These are phyloP conservation scores for Geosmithia morbida DNA, from an alignment of 2,329 filamentous ascomycete genomes.

Conservation along the genomic window DNA sequence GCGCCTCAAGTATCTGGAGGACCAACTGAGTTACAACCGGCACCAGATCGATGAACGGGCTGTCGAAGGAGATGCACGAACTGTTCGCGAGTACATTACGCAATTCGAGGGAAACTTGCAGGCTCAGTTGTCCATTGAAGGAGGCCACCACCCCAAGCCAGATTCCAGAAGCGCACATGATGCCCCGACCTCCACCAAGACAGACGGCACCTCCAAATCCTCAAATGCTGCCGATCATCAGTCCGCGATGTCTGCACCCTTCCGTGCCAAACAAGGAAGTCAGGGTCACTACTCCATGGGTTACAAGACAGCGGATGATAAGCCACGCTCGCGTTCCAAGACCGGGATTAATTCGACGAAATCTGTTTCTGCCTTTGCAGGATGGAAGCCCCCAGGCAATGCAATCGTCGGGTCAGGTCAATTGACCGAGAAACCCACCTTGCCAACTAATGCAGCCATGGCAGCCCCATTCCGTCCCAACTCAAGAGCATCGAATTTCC, in stretches of 20 bases:
- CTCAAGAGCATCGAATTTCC: not conserved
- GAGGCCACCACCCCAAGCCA: slow-evolving; percentile 22
- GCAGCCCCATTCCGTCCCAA: slow-evolving; percentile 32
- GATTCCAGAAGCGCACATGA: slow-evolving; percentile 7
- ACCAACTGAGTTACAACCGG: slow-evolving; percentile 45
- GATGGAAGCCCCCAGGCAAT: slow-evolving; percentile 7
- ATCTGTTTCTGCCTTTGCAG: slow-evolving; percentile 8
- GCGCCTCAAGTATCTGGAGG: slow-evolving; percentile 41
- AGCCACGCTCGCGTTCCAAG: slow-evolving; percentile 6
- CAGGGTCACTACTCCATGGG: not conserved
- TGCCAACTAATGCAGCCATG: slow-evolving; percentile 30
- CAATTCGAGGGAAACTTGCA: slow-evolving; percentile 33
- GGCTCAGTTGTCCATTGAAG: slow-evolving; percentile 30
- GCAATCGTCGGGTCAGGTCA: slow-evolving; percentile 9
- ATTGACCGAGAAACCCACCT: slow-evolving; percentile 17
- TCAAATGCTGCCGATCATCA: not conserved
- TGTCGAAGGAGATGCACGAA: slow-evolving; percentile 26
- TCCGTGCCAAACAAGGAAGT: not conserved
- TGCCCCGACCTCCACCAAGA: not conserved
- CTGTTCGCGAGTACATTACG: slow-evolving; percentile 28
- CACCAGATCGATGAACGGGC: slow-evolving; percentile 45
- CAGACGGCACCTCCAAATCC: not conserved
- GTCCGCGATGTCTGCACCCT: not conserved
- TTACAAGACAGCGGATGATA: slow-evolving; percentile 1
- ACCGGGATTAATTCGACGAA: slow-evolving; percentile 15